Percentiles rank a stretch among this genome's conserved stretches.
These are phyloP conservation scores for Ziziphus jujuba DNA, from an alignment of 306 rosid genomes.

Conservation along the genomic window DNA sequence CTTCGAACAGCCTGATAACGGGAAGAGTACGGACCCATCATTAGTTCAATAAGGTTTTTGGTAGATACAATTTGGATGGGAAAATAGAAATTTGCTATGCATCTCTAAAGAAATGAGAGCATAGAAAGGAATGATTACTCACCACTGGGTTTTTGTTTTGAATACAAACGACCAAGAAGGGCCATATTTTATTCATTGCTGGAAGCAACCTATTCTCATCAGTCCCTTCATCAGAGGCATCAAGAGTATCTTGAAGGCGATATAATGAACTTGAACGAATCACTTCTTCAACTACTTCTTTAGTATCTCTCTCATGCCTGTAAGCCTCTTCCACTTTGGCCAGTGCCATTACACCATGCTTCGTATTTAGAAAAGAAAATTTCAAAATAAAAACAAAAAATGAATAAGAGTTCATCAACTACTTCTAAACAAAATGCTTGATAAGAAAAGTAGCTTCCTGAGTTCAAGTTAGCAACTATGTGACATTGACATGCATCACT, in stretches of 20 bases:
- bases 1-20: conserved; percentile 62
- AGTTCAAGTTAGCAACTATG: background rate
- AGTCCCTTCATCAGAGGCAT: conserved; percentile 57
- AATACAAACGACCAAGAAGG: conserved; percentile 73
- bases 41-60: conserved; percentile 6
- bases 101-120: conserved; percentile 2
- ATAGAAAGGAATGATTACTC: conserved; percentile 27
- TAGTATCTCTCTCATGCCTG: conserved; percentile 62
- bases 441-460: too few relatives aligned
- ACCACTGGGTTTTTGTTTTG: conserved; percentile 79
- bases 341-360: conserved; percentile 57
- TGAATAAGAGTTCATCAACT: background rate
- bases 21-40: conserved; percentile 2
- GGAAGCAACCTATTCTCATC: conserved; percentile 96
- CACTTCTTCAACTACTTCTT: conserved; percentile 67
- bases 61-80: background rate
- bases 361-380: conserved; percentile 8
- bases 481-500: background rate
- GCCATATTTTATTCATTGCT: conserved; percentile 95
- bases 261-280: conserved; percentile 48
- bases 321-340: conserved; percentile 83
- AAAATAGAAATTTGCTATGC: background rate
- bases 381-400: background rate
- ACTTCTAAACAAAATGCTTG: too few relatives aligned
- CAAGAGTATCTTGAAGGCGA: conserved; percentile 65